Evolutionary conservation across 768 basidiomycete species (phyloP).

Genomic region (Calocybe indica): DNA sequence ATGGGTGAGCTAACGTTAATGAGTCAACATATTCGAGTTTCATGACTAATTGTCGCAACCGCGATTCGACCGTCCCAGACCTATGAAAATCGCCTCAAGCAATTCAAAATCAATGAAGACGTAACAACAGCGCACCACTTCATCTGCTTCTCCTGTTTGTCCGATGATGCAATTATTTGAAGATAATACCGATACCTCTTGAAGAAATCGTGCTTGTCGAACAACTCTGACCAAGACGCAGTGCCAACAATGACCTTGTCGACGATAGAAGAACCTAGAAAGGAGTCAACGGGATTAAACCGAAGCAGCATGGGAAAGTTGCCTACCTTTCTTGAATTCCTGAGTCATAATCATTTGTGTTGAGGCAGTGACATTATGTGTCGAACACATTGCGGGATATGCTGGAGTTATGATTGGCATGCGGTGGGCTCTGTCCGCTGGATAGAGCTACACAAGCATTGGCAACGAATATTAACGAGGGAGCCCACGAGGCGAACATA

Average conservation of each 20-base stretch:
- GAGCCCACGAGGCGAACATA: constrained; percentile 18
- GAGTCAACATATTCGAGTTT: constrained; percentile 96
- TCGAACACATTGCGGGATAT: constrained; percentile 98
- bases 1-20: constrained; percentile 89
- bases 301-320: background rate
- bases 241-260: constrained; percentile 84
- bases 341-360: constrained; percentile 95
- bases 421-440: constrained; percentile 86
- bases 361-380: constrained; percentile 94
- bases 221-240: constrained; percentile 90
- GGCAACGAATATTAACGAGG: constrained; percentile 1
- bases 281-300: constrained; percentile 6
- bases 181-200: constrained; percentile 94
- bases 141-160: constrained; percentile 74
- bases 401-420: constrained; percentile 99
- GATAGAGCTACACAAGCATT: constrained; percentile 61
- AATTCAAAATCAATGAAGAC: background rate
- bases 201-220: constrained; percentile 95
- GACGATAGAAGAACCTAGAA: constrained; percentile 85
- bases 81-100: constrained; percentile 16
- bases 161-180: constrained; percentile 91
- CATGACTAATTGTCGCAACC: constrained; percentile 93
- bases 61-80: constrained; percentile 98
- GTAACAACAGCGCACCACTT: constrained; percentile 66
- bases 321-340: constrained; percentile 85